phyloP scores from a whole-genome alignment of 495 filamentous ascomycete species.

The Trichoderma gamsii region DNA sequence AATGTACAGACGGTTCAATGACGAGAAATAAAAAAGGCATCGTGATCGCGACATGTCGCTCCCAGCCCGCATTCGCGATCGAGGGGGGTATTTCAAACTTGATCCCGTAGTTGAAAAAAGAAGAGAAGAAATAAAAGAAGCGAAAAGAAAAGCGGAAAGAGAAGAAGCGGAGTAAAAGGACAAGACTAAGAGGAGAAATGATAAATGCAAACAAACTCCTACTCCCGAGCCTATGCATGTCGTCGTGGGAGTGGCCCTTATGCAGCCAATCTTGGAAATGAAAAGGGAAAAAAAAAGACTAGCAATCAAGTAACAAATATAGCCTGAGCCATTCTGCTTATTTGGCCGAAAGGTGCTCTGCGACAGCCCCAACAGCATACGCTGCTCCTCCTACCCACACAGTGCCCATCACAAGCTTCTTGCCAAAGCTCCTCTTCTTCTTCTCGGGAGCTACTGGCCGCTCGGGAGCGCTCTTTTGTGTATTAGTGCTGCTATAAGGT shows the following conservation, averaged over 20 bases:
- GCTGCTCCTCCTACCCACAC: constrained; percentile 54
- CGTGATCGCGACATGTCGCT: constrained; percentile 18
- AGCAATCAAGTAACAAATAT: background rate
- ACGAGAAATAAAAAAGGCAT: background rate
- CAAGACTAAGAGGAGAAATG: background rate
- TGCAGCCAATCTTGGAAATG: background rate
- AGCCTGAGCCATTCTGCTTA: constrained; percentile 42
- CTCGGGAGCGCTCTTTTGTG: constrained; percentile 44
- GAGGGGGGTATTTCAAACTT: constrained; percentile 3
- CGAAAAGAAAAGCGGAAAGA: constrained; percentile 7
- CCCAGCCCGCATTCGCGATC: constrained; percentile 13
- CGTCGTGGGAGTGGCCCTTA: constrained; percentile 31
- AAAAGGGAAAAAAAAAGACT: background rate
- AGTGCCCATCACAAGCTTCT: constrained; percentile 51
- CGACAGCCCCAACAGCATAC: constrained; percentile 64
- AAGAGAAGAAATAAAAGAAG: background rate
- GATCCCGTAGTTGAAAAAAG: constrained; percentile 11
- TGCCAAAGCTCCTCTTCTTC: constrained; percentile 32
- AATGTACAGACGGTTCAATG: background rate
- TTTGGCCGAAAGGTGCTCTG: constrained; percentile 56
- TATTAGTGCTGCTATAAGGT: constrained; percentile 29
- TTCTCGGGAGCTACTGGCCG: constrained; percentile 36
- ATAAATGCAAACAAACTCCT: background rate
- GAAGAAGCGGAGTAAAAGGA: background rate
- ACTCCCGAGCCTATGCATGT: constrained; percentile 31